These are phyloP conservation scores for Zygotorulaspora chibaensis DNA, from an alignment of 805 yeast genomes.

Conservation along the genomic window DNA sequence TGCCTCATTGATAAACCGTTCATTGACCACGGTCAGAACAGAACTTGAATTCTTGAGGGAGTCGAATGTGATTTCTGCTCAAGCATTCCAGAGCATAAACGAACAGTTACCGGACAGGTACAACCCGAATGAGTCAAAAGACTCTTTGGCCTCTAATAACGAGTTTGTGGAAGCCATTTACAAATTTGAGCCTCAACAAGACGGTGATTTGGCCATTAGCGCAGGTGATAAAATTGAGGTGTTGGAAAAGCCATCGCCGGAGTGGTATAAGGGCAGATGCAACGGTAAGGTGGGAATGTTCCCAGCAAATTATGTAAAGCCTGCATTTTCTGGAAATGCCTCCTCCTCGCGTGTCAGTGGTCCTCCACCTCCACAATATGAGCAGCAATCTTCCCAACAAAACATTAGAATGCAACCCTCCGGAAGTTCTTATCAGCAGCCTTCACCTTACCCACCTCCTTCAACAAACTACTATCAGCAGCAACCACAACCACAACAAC, in stretches of 20 bases:
- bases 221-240: slow-evolving; percentile 70
- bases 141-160: slow-evolving; percentile 3
- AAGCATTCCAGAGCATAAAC: slow-evolving; percentile 48
- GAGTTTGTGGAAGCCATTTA: slow-evolving; percentile 65
- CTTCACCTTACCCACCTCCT: slow-evolving; percentile 49
- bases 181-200: slow-evolving; percentile 68
- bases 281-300: slow-evolving; percentile 70
- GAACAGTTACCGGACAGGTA: slow-evolving; percentile 55
- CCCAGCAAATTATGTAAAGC: slow-evolving; percentile 80
- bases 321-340: slow-evolving; percentile 23
- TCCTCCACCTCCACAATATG: slow-evolving; percentile 28
- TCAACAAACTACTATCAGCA: slow-evolving; percentile 45
- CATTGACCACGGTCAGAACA: slow-evolving; percentile 67
- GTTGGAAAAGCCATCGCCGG: slow-evolving; percentile 66
- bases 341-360: slow-evolving; percentile 12
- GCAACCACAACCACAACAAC: slow-evolving; percentile 33
- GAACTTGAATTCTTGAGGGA: slow-evolving; percentile 78
- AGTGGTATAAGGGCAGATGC: slow-evolving; percentile 86
- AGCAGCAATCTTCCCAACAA: slow-evolving; percentile 17
- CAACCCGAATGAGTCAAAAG: slow-evolving; percentile 29
- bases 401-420: slow-evolving; percentile 24
- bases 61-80: slow-evolving; percentile 63
- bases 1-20: slow-evolving; percentile 66
- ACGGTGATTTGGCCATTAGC: slow-evolving; percentile 62
- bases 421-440: slow-evolving; percentile 32